Conservation (phyloP, 1,139 yeast genomes). For the Pichia sp. region DNA sequence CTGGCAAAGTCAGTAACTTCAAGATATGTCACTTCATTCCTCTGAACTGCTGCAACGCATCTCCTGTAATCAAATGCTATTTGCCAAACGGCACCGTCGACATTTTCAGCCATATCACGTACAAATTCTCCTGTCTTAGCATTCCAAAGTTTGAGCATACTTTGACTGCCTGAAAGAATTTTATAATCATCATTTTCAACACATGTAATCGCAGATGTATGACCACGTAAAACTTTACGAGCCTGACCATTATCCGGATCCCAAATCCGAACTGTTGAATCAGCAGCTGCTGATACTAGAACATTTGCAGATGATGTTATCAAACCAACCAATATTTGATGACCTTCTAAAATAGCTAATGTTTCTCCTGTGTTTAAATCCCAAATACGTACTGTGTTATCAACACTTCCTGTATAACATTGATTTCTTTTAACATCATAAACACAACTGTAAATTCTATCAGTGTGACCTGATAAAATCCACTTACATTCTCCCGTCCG, state of each 20-base stretch:
- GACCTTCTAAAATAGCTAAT: conserved; percentile 68
- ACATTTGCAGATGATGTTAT: conserved; percentile 71
- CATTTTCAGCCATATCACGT: conserved; percentile 68
- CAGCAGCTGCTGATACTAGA: conserved; percentile 96
- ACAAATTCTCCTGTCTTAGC: conserved; percentile 70
- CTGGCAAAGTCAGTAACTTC: conserved; percentile 87
- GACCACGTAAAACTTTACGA: conserved; percentile 71
- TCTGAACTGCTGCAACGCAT: conserved; percentile 88
- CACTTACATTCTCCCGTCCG: conserved; percentile 66
- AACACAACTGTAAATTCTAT: conserved; percentile 81
- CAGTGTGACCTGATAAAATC: conserved; percentile 76
- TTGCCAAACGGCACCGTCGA: conserved; percentile 89
- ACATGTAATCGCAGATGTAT: conserved; percentile 85
- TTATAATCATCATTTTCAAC: conserved; percentile 84
- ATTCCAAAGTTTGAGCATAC: conserved; percentile 78
- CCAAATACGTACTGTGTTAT: conserved; percentile 85
- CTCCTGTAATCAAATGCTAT: conserved; percentile 79
- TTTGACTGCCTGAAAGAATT: conserved; percentile 85
- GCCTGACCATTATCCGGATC: conserved; percentile 74
- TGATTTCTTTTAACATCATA: conserved; percentile 68
- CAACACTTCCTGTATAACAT: conserved; percentile 92
- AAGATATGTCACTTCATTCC: conserved; percentile 50
- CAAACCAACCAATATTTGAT: conserved; percentile 83
- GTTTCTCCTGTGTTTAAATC: conserved; percentile 71
- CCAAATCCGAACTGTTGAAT: conserved; percentile 88